Evolutionary conservation across 1,139 yeast species (phyloP).

Genomic region (Saccharomyces hybrid): DNA sequence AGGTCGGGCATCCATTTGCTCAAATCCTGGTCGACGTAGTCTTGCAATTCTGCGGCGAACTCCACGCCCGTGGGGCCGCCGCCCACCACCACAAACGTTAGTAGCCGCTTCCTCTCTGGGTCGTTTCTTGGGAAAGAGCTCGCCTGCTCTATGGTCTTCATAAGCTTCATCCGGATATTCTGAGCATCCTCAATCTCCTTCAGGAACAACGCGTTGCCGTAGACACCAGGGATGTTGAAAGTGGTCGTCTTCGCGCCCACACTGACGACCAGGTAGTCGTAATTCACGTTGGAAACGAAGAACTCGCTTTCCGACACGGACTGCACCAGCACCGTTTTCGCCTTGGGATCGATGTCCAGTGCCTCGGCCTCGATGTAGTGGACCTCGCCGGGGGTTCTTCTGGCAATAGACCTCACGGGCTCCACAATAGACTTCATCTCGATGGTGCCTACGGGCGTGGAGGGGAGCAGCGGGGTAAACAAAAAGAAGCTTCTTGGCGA

Average conservation of each 20-base stretch:
- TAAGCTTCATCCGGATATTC: constrained; percentile 63
- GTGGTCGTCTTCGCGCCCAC: constrained; percentile 92
- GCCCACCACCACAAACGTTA: constrained; percentile 82
- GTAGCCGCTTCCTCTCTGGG: constrained; percentile 70
- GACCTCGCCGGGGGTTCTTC: constrained; percentile 70
- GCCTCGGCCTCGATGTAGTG: constrained; percentile 89
- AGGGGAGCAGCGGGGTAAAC: constrained; percentile 88
- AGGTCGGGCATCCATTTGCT: constrained; percentile 83
- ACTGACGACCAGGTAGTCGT: constrained; percentile 78
- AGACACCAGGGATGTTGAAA: constrained; percentile 89
- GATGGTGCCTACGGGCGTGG: constrained; percentile 89
- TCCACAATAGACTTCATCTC: constrained; percentile 86
- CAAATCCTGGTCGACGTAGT: constrained; percentile 86
- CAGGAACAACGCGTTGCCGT: constrained; percentile 75
- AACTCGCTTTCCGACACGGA: constrained; percentile 30
- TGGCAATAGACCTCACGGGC: constrained; percentile 69
- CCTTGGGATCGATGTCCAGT: constrained; percentile 64
- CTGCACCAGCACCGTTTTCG: constrained; percentile 54
- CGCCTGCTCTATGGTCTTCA: constrained; percentile 80
- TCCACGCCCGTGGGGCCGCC: constrained; percentile 98
- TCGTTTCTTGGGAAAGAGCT: constrained; percentile 66
- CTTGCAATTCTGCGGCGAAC: constrained; percentile 91
- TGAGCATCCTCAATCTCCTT: constrained; percentile 82
- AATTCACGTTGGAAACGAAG: constrained; percentile 45
- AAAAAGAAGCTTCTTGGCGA: constrained; percentile 93